Evolutionary conservation across 1,284 basidiomycete species (phyloP).

Genomic region (Fereydounia khargensis): DNA sequence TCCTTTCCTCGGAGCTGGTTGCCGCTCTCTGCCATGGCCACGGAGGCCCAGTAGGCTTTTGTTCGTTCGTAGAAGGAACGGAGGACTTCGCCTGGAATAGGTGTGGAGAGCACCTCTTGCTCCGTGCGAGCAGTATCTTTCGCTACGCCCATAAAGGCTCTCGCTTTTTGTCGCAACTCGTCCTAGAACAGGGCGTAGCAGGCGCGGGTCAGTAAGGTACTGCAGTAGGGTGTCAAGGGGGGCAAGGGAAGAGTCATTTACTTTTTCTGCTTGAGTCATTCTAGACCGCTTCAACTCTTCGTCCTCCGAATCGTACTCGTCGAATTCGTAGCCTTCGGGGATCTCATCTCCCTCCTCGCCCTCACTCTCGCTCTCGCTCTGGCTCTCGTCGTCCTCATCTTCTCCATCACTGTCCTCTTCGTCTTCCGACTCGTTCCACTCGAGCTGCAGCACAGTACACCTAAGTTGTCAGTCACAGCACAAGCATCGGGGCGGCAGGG

Average conservation of each 20-base stretch:
- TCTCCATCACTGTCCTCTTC: constrained; percentile 29
- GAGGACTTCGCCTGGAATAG: constrained; percentile 81
- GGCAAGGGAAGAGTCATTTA: neutral
- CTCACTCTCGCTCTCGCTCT: constrained; percentile 19
- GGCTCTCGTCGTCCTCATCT: constrained; percentile 14
- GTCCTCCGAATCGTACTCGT: constrained; percentile 22
- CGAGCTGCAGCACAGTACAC: constrained; percentile 27
- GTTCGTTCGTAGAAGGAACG: constrained; percentile 78
- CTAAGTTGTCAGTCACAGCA: too few relatives aligned
- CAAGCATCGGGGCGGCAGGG: too few relatives aligned
- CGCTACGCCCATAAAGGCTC: constrained; percentile 71
- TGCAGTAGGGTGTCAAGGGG: neutral
- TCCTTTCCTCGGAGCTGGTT: constrained; percentile 75
- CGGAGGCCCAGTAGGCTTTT: constrained; percentile 71
- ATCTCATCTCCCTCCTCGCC: constrained; percentile 41
- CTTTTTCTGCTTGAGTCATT: constrained; percentile 24
- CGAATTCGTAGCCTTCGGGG: constrained; percentile 39
- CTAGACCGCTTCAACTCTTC: constrained; percentile 16
- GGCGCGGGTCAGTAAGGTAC: neutral
- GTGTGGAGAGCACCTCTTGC: constrained; percentile 77
- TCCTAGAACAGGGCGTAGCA: constrained; percentile 54
- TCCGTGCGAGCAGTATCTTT: constrained; percentile 68
- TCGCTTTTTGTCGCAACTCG: constrained; percentile 67
- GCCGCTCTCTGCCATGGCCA: constrained; percentile 63
- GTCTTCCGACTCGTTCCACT: constrained; percentile 52